Evolutionary conservation across 2,329 filamentous ascomycete genomes (phyloP), one percentile per base, ranked within the genome.

Genomic region (Rutstroemia sp.): DNA sequence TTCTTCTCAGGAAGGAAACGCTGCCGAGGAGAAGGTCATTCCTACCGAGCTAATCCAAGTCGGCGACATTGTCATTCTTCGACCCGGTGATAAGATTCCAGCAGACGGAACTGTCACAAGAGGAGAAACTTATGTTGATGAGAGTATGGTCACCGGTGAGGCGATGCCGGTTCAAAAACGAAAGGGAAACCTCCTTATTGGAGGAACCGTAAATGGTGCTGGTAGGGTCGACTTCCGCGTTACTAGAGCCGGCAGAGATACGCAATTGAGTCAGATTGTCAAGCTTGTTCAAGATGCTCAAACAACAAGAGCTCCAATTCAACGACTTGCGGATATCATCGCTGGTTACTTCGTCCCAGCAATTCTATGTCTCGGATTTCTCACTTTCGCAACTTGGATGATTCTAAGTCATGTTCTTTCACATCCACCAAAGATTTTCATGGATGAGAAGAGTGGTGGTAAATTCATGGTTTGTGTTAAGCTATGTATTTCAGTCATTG

Each of bases 81-180:
- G 90, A 56, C 94, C 94, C 6, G 94, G 94, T 54, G 94, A 97
- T 74, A 97, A 97, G 75, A 90, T 99, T 57, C 92, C 94, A 1
- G 92, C 92, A 1, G 94, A 99, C 69, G 94, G 94, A 49, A 79
- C 83, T 8, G 81, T 99, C 52, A 90, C 90, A 56, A 84, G 88
- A 53, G 94, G 94, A 34, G 90, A 96, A 72, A 95, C 90, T 38
- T 96, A 95, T 67, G 83, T 96, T 21, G 91, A 99, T 63, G 94
- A 99, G 74, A 96, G 91, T 69, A 97, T 97, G 92, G 92, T 99
- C 49, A 99, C 94, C 5, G 94, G 94, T 62, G 94, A 99, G 74
- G 88, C 94, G 2, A 92, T 96, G 81, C 92, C 94, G 0, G 91
- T 97, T 38, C 84, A 90, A 66, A 99, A 99, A 74, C 86, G 82